These are phyloP conservation scores for Russula ochroleuca DNA, from an alignment of 768 basidiomycete genomes.

Conservation along the genomic window DNA sequence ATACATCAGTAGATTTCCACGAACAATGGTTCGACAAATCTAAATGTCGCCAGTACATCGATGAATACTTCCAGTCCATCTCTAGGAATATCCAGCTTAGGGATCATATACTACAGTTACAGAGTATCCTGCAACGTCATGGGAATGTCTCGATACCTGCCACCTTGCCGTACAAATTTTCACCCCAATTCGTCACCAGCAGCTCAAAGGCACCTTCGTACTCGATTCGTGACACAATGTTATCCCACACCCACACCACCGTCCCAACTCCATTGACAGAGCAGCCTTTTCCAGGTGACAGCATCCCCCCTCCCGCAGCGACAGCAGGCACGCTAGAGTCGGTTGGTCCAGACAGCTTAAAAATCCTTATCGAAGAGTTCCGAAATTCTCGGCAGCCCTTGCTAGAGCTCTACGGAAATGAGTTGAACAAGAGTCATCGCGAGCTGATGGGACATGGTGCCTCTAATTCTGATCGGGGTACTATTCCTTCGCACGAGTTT, in stretches of 20 bases:
- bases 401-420: conserved; percentile 11
- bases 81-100: neutral
- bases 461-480: neutral
- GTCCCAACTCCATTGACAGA: neutral
- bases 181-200: neutral
- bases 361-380: conserved; percentile 5
- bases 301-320: too few species aligned
- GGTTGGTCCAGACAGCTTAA: neutral
- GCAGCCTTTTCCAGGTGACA: neutral
- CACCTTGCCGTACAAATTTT: neutral
- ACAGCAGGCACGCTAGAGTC: neutral
- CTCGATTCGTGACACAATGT: neutral
- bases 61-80: conserved; percentile 2
- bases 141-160: neutral
- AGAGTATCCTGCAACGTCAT: neutral
- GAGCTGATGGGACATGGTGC: neutral
- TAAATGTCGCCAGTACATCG: neutral
- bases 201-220: neutral
- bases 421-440: conserved; percentile 1
- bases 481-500: neutral
- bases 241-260: neutral
- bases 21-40: conserved; percentile 4
- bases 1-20: neutral
- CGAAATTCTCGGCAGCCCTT: neutral
- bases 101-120: conserved; percentile 8